These are phyloP conservation scores for Rhizopogon parksii DNA, from an alignment of 1,284 basidiomycete genomes.

Conservation along the genomic window DNA sequence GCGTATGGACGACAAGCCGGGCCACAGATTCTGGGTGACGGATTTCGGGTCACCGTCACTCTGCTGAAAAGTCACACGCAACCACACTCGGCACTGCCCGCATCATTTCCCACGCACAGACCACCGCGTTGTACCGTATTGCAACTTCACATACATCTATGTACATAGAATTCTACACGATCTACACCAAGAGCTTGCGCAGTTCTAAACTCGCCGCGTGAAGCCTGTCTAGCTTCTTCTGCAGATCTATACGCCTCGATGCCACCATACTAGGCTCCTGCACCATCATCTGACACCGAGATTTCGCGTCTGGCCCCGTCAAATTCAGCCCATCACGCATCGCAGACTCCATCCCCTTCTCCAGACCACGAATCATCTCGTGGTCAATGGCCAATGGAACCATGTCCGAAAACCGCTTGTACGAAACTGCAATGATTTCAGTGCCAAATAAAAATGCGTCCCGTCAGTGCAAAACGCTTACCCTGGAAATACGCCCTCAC, in stretches of 20 bases:
- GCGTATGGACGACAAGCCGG: constrained; percentile 28
- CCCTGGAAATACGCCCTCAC: constrained; percentile 71
- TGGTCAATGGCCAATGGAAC: constrained; percentile 59
- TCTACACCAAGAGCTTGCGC: constrained; percentile 11
- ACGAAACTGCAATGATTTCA: constrained; percentile 42
- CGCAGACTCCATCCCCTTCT: constrained; percentile 37
- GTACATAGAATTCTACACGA: too few species aligned
- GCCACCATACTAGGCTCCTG: constrained; percentile 46
- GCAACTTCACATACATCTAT: too few species aligned
- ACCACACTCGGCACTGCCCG: background rate
- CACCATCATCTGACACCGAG: constrained; percentile 43
- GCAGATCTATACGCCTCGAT: constrained; percentile 41
- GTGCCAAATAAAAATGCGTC: background rate
- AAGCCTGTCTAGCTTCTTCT: constrained; percentile 48
- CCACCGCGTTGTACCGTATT: constrained; percentile 11
- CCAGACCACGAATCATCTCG: constrained; percentile 44
- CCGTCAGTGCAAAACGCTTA: constrained; percentile 15
- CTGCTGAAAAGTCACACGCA: constrained; percentile 4
- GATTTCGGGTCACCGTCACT: constrained; percentile 11
- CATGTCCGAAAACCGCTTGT: constrained; percentile 61
- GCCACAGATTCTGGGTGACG: constrained; percentile 21
- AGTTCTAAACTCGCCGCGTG: constrained; percentile 45
- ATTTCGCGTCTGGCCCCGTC: constrained; percentile 19
- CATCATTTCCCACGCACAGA: constrained; percentile 20
- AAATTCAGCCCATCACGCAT: constrained; percentile 41